These are phyloP conservation scores for Fusarium mangiferae DNA, from an alignment of 2,329 filamentous ascomycete genomes.

Conservation along the genomic window DNA sequence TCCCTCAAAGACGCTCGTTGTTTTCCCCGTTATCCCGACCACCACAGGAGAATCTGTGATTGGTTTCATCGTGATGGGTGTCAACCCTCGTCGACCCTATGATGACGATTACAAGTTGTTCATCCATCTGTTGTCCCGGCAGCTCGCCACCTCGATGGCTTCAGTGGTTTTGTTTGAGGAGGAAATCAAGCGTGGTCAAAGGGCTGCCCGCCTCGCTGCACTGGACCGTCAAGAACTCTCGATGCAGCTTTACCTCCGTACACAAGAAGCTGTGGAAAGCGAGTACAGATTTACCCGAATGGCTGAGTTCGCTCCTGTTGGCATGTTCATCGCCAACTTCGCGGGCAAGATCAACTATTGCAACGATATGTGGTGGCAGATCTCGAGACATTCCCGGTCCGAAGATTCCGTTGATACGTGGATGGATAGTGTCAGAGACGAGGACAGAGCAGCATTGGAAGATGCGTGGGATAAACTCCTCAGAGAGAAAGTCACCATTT, in stretches of 20 bases:
- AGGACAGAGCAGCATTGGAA: constrained; percentile 70
- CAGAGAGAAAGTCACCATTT: constrained; percentile 70
- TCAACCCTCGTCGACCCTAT: constrained; percentile 82
- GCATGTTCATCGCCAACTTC: constrained; percentile 84
- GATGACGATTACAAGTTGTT: constrained; percentile 85
- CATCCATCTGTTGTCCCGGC: constrained; percentile 77
- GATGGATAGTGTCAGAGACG: constrained; percentile 77
- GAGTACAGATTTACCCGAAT: constrained; percentile 85
- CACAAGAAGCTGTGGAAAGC: constrained; percentile 70
- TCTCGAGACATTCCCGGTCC: constrained; percentile 72
- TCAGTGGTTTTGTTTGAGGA: constrained; percentile 87
- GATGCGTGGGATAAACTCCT: constrained; percentile 72
- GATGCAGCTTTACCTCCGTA: constrained; percentile 75
- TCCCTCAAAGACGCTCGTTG: constrained; percentile 74
- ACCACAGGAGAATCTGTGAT: constrained; percentile 75
- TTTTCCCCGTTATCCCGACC: constrained; percentile 83
- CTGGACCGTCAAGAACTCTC: constrained; percentile 81
- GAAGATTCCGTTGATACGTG: constrained; percentile 70
- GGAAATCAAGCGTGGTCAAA: constrained; percentile 79
- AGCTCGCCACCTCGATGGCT: constrained; percentile 81
- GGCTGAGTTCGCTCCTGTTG: constrained; percentile 85
- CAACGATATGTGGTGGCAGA: constrained; percentile 82
- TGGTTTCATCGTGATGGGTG: constrained; percentile 81
- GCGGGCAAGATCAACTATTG: constrained; percentile 79
- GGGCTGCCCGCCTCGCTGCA: constrained; percentile 78